Conservation (phyloP, 306 rosid genomes). For the Rosa persica region DNA sequence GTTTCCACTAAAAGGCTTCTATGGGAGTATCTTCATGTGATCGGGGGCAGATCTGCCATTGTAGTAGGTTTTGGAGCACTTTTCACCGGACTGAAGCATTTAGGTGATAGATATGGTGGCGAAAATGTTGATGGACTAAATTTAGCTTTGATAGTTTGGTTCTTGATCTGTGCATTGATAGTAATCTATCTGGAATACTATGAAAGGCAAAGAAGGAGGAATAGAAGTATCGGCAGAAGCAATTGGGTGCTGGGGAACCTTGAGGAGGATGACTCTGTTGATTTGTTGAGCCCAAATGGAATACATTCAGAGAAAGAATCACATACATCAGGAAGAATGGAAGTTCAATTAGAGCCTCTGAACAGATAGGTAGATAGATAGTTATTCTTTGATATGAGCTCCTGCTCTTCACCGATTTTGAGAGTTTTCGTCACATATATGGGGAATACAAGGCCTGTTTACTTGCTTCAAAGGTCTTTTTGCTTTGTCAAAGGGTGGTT, state of each 20-base stretch:
- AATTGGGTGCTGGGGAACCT: slow-evolving; percentile 83
- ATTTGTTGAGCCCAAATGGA: slow-evolving; percentile 62
- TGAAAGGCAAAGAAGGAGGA: slow-evolving; percentile 43
- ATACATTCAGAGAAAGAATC: slow-evolving; percentile 43
- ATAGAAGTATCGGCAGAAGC: slow-evolving; percentile 56
- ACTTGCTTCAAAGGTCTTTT: slow-evolving; percentile 29
- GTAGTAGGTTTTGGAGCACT: slow-evolving; percentile 69
- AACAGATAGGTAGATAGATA: slow-evolving; percentile 46
- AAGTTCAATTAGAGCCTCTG: slow-evolving; percentile 88
- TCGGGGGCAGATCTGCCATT: slow-evolving; percentile 71
- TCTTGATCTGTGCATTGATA: slow-evolving; percentile 49
- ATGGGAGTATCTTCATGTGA: slow-evolving; percentile 77
- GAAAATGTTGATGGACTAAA: slow-evolving; percentile 69
- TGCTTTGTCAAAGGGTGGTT: neutral
- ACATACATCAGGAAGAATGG: slow-evolving; percentile 59
- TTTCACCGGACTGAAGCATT: slow-evolving; percentile 86
- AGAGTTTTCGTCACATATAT: slow-evolving; percentile 15
- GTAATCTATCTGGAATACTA: slow-evolving; percentile 61
- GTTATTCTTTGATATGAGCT: slow-evolving; percentile 17
- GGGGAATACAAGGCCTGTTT: slow-evolving; percentile 30
- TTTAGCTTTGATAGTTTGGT: slow-evolving; percentile 75
- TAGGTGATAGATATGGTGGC: slow-evolving; percentile 67
- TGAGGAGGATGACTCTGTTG: slow-evolving; percentile 78
- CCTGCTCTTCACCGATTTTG: slow-evolving; percentile 29
- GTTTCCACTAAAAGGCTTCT: slow-evolving; percentile 53